Evolutionary conservation across 768 basidiomycete species (phyloP), one percentile per base, ranked within the genome.

Genomic region (Tricholoma sp.): DNA sequence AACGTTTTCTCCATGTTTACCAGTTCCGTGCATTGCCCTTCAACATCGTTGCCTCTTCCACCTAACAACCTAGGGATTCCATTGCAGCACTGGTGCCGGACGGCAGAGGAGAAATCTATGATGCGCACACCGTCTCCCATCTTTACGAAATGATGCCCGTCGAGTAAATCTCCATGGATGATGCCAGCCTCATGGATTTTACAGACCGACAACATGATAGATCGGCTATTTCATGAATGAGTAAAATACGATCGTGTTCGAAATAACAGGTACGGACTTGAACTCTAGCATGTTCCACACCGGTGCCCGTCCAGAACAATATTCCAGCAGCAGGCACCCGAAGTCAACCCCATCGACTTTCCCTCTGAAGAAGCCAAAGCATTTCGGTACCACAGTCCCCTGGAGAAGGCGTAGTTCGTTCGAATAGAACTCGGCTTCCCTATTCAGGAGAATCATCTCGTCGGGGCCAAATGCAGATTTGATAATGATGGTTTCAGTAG

Each of bases 281-380:
- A 61, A 61, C 43, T 68, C 62, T 9, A 52, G 35, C n/a, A 57
- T 29, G 41, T 63, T 56, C 7, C 49, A 37, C 12, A 51, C 31
- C 16, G 56, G 56, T 6, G 56, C 59, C 8, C 55, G 53, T 7
- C 63, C 67, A 21, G 59, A 47, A 57, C 74, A 76, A 63, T 74
- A 72, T 58, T 78, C 76, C 39, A 79, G 59, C 21, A 79, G 54
- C 56, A 76, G 61, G 57, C 71, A 74, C 3, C 57, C 72, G 8
- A 70, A 21, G 7, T 72, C 62, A 7, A 56, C 59, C 6, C 68
- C 69, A 10, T 66, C 31, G 0, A 66, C 57, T n/a, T 63, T 66
- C 14, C 70, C 69, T 22, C 62, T 61, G 59, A 63, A 79, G 24
- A 72, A 67, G 1, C 77, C 76, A 56, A 72, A 72, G 59, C 67